These are phyloP conservation scores for Russula sp. DNA, from an alignment of 768 basidiomycete genomes.

Conservation along the genomic window DNA sequence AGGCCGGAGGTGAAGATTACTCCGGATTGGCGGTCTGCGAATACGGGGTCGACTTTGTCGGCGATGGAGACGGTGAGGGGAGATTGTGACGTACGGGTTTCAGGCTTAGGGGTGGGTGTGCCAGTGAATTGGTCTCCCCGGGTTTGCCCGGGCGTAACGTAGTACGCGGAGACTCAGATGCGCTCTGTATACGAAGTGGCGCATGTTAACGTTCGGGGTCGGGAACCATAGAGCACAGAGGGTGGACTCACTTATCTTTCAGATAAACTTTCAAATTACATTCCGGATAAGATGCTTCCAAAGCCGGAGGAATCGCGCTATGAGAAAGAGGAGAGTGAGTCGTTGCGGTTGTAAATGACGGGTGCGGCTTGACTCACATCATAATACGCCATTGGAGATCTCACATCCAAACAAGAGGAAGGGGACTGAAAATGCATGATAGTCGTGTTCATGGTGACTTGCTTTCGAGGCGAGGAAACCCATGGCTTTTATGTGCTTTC, in stretches of 20 bases:
- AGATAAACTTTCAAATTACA: not conserved
- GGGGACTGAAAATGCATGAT: too few species aligned
- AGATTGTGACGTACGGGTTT: not conserved
- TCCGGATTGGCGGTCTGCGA: conserved; percentile 17
- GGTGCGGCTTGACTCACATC: not conserved
- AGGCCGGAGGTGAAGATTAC: conserved; percentile 11
- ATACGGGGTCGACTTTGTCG: not conserved
- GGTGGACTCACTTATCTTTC: not conserved
- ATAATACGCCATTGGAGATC: too few species aligned
- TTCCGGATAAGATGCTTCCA: not conserved
- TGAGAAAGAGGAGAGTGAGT: not conserved
- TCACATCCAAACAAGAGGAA: too few species aligned
- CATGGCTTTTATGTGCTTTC: conserved; percentile 20
- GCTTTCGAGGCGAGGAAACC: not conserved
- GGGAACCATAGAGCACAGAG: too few species aligned
- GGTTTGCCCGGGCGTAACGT: not conserved
- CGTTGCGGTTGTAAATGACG: not conserved
- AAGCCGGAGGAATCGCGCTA: not conserved
- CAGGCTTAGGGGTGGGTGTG: not conserved
- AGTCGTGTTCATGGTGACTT: too few species aligned
- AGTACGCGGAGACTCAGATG: not conserved
- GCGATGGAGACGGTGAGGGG: not conserved
- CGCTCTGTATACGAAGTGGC: not conserved
- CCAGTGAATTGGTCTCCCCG: not conserved
- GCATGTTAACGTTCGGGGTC: not conserved